These are phyloP conservation scores for Colletotrichum chrysophilum DNA, from an alignment of 2,329 filamentous ascomycete genomes.

Conservation along the genomic window DNA sequence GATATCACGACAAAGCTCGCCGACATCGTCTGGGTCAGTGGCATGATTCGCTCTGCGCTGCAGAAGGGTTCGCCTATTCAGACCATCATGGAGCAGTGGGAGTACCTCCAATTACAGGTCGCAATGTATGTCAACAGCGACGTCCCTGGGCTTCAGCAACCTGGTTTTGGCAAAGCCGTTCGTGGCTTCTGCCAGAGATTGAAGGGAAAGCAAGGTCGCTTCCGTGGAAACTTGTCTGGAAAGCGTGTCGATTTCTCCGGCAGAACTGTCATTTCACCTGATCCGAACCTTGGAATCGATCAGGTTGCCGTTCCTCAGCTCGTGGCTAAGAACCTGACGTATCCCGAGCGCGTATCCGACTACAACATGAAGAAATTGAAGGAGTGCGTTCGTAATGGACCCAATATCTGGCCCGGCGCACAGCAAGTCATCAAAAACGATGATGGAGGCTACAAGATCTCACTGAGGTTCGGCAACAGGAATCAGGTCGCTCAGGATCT, in stretches of 20 bases:
- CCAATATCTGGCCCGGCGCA: constrained; percentile 83
- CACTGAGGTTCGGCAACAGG: constrained; percentile 76
- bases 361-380: constrained; percentile 87
- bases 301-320: constrained; percentile 90
- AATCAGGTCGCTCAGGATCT: constrained; percentile 76
- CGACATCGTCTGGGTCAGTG: constrained; percentile 93
- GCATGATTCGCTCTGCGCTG: constrained; percentile 82
- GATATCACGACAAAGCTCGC: constrained; percentile 97
- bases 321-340: constrained; percentile 96
- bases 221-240: constrained; percentile 94
- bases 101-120: constrained; percentile 92
- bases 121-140: constrained; percentile 99
- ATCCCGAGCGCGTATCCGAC: constrained; percentile 84
- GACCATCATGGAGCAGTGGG: constrained; percentile 98
- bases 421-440: constrained; percentile 76
- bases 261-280: constrained; percentile 95
- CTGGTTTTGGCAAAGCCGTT: constrained; percentile 85
- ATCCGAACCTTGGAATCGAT: constrained; percentile 92
- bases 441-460: constrained; percentile 71
- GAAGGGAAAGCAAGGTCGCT: constrained; percentile 97
- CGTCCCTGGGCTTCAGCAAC: constrained; percentile 88
- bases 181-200: constrained; percentile 93
- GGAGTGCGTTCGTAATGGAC: constrained; percentile 76
- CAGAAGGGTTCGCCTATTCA: constrained; percentile 83
- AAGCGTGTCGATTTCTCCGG: constrained; percentile 99